Base-by-base conservation (phyloP, 2,329 filamentous ascomycete species). In the Claviceps sp. region DNA sequence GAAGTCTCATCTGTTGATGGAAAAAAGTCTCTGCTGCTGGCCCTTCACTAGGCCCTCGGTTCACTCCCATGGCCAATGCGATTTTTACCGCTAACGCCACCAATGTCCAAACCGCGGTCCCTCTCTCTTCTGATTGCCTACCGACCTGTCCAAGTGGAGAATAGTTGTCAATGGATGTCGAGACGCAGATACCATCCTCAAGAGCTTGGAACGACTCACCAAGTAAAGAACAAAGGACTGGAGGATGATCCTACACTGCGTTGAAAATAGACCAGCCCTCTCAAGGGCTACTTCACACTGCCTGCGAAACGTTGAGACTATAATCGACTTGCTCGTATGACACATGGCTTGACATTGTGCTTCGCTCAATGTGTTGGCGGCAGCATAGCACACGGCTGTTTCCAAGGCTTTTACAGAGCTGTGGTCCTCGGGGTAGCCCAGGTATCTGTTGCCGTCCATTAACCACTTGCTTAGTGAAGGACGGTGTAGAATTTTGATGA, bases 141-240 rank as follows among this genome's bases (percentile, higher is more conserved):
- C 48, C 49, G 26, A 46, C 45, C 54, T 56, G n/a, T 11, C 3
- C 29, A 23, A 20, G 11, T 5, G 16, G 23, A 5, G 4, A 26
- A 38, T 7, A 4, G 20, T 14, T 13, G 23, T 43, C 47, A 43
- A n/a, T 43, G n/a, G n/a, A 16, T 17, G 11, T 5, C 29, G 26
- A n/a, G 8, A 4, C 13, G 26, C 9, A 40, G 26, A 26, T 20
- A 5, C 13, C 0, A 5, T 44, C 17, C 45, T 13, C 16, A 26
- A 26, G 5, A 26, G 23, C 17, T 43, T 16, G 26, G 16, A 11
- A 40, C 5, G 1, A 37, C 55, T 45, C 42, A 55, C 53, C 39
- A 56, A 49, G 50, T 64, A 65, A 22, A 65, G 49, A 20, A 64
- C 56, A 52, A 65, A 65, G 1, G 61, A 61, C 39, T 64, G 62